Percentiles rank a stretch among this genome's conserved stretches.
phyloP scores from a whole-genome alignment of 2,329 filamentous ascomycete species.

The Colletotrichum sojae region DNA sequence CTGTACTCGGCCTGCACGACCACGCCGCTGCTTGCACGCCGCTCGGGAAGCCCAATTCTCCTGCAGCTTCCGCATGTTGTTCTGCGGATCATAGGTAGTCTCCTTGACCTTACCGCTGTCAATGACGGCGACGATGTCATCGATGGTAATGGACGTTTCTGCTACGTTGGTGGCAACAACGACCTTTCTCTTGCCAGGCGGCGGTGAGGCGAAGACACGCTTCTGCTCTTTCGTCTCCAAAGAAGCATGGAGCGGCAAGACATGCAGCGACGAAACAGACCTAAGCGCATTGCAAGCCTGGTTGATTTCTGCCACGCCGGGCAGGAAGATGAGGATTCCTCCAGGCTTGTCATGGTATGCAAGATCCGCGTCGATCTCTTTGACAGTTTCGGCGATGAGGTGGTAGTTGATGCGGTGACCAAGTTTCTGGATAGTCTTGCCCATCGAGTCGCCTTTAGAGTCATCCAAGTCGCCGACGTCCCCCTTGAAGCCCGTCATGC shows the following conservation, averaged over 20 bases:
- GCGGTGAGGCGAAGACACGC: conserved; percentile 84
- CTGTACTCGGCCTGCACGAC: conserved; percentile 92
- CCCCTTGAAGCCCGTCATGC: conserved; percentile 79
- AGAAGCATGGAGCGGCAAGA: conserved; percentile 91
- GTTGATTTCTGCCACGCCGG: conserved; percentile 92
- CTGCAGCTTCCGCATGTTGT: conserved; percentile 93
- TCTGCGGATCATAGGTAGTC: conserved; percentile 91
- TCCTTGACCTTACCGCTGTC: conserved; percentile 97
- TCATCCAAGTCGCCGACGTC: conserved; percentile 63
- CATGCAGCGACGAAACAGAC: conserved; percentile 75
- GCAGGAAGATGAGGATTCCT: conserved; percentile 95
- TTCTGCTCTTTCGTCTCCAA: conserved; percentile 91
- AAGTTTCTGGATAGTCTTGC: conserved; percentile 78
- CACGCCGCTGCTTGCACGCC: conserved; percentile 93
- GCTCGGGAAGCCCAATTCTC: conserved; percentile 96
- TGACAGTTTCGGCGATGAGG: conserved; percentile 84
- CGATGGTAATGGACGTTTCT: conserved; percentile 98
- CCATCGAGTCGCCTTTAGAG: conserved; percentile 68
- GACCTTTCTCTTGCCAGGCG: conserved; percentile 87
- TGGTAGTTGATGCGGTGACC: conserved; percentile 93
- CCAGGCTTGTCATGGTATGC: conserved; percentile 76
- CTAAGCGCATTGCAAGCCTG: conserved; percentile 80
- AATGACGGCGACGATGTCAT: conserved; percentile 96
- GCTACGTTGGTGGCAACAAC: conserved; percentile 97
- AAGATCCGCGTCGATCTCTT: conserved; percentile 84